Evolutionary conservation across 768 basidiomycete genomes (phyloP).

Genomic region (Stropharia rugosoannulata): DNA sequence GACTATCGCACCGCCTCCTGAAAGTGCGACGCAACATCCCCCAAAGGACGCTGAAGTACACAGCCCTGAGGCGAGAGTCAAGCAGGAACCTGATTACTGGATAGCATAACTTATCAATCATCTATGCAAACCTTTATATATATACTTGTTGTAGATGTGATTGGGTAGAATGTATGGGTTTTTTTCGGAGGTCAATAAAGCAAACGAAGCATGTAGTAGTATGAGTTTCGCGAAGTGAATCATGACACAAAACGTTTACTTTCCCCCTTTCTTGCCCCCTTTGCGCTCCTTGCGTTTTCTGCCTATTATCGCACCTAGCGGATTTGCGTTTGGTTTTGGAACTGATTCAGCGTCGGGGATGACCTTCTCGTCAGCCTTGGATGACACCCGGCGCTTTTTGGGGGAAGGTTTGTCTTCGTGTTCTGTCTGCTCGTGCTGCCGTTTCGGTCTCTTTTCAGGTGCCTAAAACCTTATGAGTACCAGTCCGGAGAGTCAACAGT

Average conservation of each 20-base stretch:
- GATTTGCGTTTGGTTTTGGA: slow-evolving; percentile 24
- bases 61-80: not conserved
- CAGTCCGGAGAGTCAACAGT: not conserved
- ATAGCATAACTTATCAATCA: not conserved
- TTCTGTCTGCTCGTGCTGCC: slow-evolving; percentile 9
- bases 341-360: slow-evolving; percentile 4
- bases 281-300: slow-evolving; percentile 76
- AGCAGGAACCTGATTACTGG: not conserved
- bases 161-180: no score
- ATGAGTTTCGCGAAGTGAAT: not conserved
- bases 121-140: not conserved
- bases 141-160: not conserved
- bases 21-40: not conserved
- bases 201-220: not conserved
- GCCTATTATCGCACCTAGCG: slow-evolving; percentile 72
- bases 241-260: not conserved
- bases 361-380: slow-evolving; percentile 5
- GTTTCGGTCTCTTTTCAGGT: slow-evolving; percentile 14
- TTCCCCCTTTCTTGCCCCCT: slow-evolving; percentile 28
- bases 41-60: not conserved
- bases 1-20: not conserved
- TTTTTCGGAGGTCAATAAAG: not conserved
- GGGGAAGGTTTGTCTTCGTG: slow-evolving; percentile 13
- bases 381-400: slow-evolving; percentile 17
- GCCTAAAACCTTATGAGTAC: not conserved